Evolutionary conservation across 805 yeast genomes (phyloP).

Genomic region (Schwanniomyces sp.): DNA sequence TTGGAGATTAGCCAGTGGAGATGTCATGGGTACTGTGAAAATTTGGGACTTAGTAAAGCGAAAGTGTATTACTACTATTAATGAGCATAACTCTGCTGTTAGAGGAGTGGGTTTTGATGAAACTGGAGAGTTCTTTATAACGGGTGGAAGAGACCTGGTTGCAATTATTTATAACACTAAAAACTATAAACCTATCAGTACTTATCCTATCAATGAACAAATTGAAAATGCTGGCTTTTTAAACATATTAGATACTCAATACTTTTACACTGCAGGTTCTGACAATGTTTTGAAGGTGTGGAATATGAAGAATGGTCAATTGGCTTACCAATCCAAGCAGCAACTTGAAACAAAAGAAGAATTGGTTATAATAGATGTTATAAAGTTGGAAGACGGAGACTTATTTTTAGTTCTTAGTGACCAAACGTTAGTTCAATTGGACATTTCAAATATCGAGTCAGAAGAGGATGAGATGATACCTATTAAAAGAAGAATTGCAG

Average conservation of each 20-base stretch:
- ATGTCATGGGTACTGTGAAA: slow-evolving; percentile 55
- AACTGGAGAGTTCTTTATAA: slow-evolving; percentile 56
- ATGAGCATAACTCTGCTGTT: slow-evolving; percentile 82
- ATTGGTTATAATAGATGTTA: slow-evolving; percentile 62
- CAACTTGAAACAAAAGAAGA: slow-evolving; percentile 71
- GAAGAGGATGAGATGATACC: slow-evolving; percentile 32
- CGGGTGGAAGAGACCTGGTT: slow-evolving; percentile 90
- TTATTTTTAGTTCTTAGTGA: slow-evolving; percentile 70
- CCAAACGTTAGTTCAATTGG: slow-evolving; percentile 68
- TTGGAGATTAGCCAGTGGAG: slow-evolving; percentile 81
- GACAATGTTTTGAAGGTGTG: slow-evolving; percentile 68
- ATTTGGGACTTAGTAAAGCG: slow-evolving; percentile 73
- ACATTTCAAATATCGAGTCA: slow-evolving; percentile 21
- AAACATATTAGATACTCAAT: slow-evolving; percentile 24
- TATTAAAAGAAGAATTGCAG: slow-evolving; percentile 63
- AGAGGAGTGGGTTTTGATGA: slow-evolving; percentile 72
- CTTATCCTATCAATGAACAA: slow-evolving; percentile 72
- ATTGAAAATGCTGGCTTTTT: slow-evolving; percentile 68
- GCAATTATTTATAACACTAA: slow-evolving; percentile 57
- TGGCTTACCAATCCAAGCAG: slow-evolving; percentile 43
- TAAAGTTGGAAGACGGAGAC: slow-evolving; percentile 29
- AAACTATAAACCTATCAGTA: slow-evolving; percentile 55
- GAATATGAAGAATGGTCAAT: slow-evolving; percentile 50
- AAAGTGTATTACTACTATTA: slow-evolving; percentile 58
- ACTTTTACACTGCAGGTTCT: slow-evolving; percentile 76